Evolutionary conservation across 805 yeast species (phyloP), one percentile per base, ranked within the genome.

Genomic region (Kuraishia capsulata): DNA sequence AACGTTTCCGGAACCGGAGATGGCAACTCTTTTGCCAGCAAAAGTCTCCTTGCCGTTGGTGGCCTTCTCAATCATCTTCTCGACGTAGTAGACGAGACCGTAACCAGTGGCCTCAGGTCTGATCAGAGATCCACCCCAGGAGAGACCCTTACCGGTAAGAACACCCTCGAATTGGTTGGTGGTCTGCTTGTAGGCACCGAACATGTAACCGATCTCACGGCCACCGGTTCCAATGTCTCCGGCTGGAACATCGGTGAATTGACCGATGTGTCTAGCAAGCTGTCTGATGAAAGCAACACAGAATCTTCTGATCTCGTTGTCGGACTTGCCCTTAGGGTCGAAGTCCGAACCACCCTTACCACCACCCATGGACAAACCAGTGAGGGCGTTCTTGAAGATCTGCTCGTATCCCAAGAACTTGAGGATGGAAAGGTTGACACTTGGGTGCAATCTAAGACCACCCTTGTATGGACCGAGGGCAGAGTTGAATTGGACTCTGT

Each of bases 141-240:
- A 70, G 59, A 89, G 74, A 58, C 97, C 97, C 74, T 90, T 90
- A 68, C 98, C 98, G 61, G 98, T 90, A 54, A 90, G 75, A 38
- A 90, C 94, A 76, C 97, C 97, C 64, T 90, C 90, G 81, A 88
- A 90, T 59, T 79, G 73, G 81, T 90, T 90, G 67, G 76, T 81
- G 78, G 75, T 73, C 55, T 75, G 72, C 77, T 88, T 87, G 88
- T 85, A 90, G 52, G 96, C 96, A 69, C 98, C 98, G 54, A 87
- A 92, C 62, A 90, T 70, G 84, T 64, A 90, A 53, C 97, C 96
- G 49, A 88, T 74, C 71, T 87, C 95, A 66, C 94, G 78, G 55
- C 96, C 97, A 71, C 96, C 96, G 48, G 87, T 95, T 75, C 95
- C 96, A 64, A 90, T 90, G 69, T 90, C 98, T 67, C 98, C 98